Evolutionary conservation across 345 rosid genomes (phyloP), one percentile per base, ranked within the genome.

Genomic region (Dimocarpus longan): DNA sequence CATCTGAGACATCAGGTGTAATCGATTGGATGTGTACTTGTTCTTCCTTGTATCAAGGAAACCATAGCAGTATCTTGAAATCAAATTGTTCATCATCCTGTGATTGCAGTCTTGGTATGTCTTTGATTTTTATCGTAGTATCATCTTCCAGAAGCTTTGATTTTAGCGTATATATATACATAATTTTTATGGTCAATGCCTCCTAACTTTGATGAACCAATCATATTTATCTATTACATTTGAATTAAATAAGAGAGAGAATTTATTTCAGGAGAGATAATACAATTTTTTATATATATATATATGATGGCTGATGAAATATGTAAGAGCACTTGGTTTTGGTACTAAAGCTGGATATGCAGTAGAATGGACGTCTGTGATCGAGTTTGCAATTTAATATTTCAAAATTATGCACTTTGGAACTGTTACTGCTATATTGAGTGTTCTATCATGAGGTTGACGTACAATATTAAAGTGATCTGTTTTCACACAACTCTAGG

Each of bases 71-170:
- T 81, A 74, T 86, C 81, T 77, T 85, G 19, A 83, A 77, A 84
- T 89, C 85, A 39, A 92, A 90, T 84, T 96, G 99, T 87, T 90
- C 95, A 42, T 73, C 87, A 68, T 91, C 95, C 80, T 96, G 99
- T 82, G 82, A 90, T 80, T 96, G 99, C 84, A 91, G 68, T 81
- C 89, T 88, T 78, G 98, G 99, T 91, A 86, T 71, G 76, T 66
- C 32, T 44, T 57, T 74, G 59, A 73, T 70, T 64, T 76, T 37
- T 68, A 32, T 52, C 13, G 1, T 1, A 59, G 44, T 80, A 67
- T 32, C 39, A 42, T 75, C 39, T 50, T 74, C 75, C 24, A 46
- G 24, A 50, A 67, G 40, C 39, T 59, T 68, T 21, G 39, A 42
- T 74, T 19, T 52, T 50, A 67, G 68, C 42, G 5, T 32, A 59